These are phyloP conservation scores for Corylus avellana DNA, from an alignment of 306 rosid species.

Conservation along the genomic window DNA sequence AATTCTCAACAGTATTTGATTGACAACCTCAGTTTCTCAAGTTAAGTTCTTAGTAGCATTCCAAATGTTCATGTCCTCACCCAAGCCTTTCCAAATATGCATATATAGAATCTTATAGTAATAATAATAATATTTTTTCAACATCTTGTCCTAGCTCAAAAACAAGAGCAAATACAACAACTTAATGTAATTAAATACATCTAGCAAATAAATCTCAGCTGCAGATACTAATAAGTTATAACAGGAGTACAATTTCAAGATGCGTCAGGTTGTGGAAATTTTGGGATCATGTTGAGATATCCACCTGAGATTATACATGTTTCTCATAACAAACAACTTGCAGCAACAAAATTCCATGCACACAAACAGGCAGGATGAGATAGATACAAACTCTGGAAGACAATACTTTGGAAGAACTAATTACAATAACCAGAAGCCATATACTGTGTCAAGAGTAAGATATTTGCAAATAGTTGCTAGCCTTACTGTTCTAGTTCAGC, in stretches of 20 bases:
- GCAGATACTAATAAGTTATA: slow-evolving; percentile 11
- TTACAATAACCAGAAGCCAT: slow-evolving; percentile 3
- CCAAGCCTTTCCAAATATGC: too few relatives aligned
- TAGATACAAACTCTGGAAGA: neutral
- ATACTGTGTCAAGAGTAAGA: slow-evolving; percentile 13
- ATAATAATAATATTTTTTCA: neutral
- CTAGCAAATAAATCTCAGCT: neutral
- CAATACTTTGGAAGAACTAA: neutral
- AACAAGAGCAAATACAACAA: neutral
- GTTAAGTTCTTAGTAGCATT: neutral
- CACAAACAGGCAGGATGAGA: neutral
- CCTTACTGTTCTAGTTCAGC: slow-evolving; percentile 93
- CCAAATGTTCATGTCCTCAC: neutral
- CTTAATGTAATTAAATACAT: neutral
- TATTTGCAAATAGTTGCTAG: slow-evolving; percentile 18
- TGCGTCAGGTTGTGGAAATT: slow-evolving; percentile 15
- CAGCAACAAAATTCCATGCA: slow-evolving; percentile 18
- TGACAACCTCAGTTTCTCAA: neutral
- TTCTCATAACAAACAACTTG: slow-evolving; percentile 18
- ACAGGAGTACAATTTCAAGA: neutral
- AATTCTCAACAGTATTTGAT: neutral
- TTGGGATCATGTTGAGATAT: slow-evolving; percentile 17
- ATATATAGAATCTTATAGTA: too few relatives aligned
- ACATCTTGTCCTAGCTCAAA: neutral
- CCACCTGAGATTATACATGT: slow-evolving; percentile 4